Evolutionary conservation across 495 filamentous ascomycete genomes (phyloP), one percentile per base, ranked within the genome.

Genomic region (Tuber aestivum): DNA sequence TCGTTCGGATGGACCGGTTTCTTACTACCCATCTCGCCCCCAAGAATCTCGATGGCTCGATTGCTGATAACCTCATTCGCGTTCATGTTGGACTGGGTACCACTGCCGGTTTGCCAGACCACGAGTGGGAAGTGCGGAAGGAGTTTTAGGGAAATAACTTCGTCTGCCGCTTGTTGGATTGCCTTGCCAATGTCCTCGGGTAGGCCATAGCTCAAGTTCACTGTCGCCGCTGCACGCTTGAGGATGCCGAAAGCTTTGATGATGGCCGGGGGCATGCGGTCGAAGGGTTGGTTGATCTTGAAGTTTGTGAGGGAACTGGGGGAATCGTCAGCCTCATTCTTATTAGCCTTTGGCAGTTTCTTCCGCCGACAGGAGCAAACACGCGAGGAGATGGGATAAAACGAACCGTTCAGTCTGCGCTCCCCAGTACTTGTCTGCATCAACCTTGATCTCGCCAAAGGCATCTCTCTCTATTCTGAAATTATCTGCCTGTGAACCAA

Each of bases 41-140:
- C 95, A 23, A 99, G 88, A 75, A 99, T 95, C 87, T 99, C 96
- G 85, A 99, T 99, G 65, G 95, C 95, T 76, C 95, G 93, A 89
- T 99, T 99, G 76, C 95, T 97, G 86, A 99, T 99, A 84, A 99
- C 95, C 86, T 99, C 95, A 86, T 99, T 99, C 84, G 95, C 94
- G 88, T 99, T 99, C 95, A 99, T 99, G 90, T 99, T 99, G 83
- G 94, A 97, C 87, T 99, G 95, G 40, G 95, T 99, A 82, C 95
- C 95, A 27, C 96, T 98, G 74, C 95, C 95, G 50, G 95, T 99
- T 86, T 99, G 95, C 95, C 95, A 99, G 82, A 99, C 95, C 72
- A 98, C 95, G 71, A 99, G 92, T 74, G 94, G 95, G 87, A 99
- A 99, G 89, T 99, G 95, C 85, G 97, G 94, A 83, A 97, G 85